Conservation (phyloP, 805 yeast species). For the Jamesozyma spencerorum region DNA sequence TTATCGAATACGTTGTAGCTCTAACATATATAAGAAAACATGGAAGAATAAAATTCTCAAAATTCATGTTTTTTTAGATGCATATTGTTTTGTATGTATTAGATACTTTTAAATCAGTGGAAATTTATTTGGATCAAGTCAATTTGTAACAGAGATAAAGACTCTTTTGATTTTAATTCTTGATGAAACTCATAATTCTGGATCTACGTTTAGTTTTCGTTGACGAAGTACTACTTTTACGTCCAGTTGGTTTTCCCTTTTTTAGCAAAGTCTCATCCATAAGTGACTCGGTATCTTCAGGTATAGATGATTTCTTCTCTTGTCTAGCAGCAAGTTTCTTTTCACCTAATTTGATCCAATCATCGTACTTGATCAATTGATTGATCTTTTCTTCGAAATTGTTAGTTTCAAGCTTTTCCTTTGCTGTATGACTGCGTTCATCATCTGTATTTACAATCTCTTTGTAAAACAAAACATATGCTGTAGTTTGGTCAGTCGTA, state of each 20-base stretch:
- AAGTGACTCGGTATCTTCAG: not conserved
- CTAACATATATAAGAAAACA: no score
- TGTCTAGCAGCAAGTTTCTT: not conserved
- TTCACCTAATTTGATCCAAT: slow-evolving; percentile 9
- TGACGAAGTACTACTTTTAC: not conserved
- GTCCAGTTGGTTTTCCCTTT: not conserved
- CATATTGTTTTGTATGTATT: no score
- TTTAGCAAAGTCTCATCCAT: not conserved
- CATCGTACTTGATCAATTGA: slow-evolving; percentile 19
- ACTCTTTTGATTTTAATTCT: not conserved
- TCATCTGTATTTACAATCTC: slow-evolving; percentile 31
- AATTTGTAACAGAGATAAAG: no score
- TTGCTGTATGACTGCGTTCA: not conserved
- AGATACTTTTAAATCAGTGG: no score
- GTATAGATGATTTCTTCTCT: not conserved
- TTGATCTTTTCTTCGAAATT: slow-evolving; percentile 11
- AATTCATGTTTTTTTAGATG: no score
- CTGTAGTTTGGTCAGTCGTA: slow-evolving; percentile 79
- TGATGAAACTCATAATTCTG: slow-evolving; percentile 20
- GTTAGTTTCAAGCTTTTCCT: not conserved
- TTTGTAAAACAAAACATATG: slow-evolving; percentile 79
- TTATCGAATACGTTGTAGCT: not conserved
- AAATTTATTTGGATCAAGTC: not conserved
- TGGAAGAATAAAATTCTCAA: no score
- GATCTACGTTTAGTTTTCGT: slow-evolving; percentile 16